These are phyloP conservation scores for Calcarisporium arbuscula DNA, from an alignment of 2,329 filamentous ascomycete genomes.

Conservation along the genomic window DNA sequence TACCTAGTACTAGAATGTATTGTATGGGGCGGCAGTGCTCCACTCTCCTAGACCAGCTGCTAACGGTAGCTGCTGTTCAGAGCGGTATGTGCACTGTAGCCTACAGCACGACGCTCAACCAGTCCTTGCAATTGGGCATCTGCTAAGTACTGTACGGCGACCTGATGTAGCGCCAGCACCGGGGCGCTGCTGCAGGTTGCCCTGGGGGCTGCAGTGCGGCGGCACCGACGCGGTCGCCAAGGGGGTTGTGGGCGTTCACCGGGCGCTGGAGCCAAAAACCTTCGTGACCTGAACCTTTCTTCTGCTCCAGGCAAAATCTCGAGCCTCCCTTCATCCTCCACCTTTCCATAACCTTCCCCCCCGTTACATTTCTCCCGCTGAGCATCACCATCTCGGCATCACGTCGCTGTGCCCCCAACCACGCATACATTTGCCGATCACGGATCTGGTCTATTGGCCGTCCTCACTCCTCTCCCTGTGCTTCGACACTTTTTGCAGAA, in stretches of 20 bases:
- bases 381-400: conserved; percentile 20
- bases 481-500: conserved; percentile 23
- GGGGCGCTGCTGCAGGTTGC: background rate
- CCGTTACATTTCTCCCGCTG: conserved; percentile 4
- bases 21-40: too few relatives aligned
- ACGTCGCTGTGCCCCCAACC: conserved; percentile 21
- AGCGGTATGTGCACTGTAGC: too few relatives aligned
- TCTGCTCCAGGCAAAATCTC: conserved; percentile 32
- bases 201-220: background rate
- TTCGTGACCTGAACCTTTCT: conserved; percentile 29
- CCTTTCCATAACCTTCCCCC: conserved; percentile 10
- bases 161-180: too few relatives aligned
- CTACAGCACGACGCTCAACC: too few relatives aligned
- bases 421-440: conserved; percentile 22
- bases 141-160: too few relatives aligned
- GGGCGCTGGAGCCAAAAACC: conserved; percentile 28
- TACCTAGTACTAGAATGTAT: too few relatives aligned
- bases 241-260: conserved; percentile 23
- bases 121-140: too few relatives aligned
- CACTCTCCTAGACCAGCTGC: too few relatives aligned
- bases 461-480: conserved; percentile 24
- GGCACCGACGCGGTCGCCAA: conserved; percentile 8
- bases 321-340: conserved; percentile 25
- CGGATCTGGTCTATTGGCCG: conserved; percentile 20
- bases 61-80: too few relatives aligned